phyloP scores from a whole-genome alignment of 306 rosid genomes.

The Quercus parvula region DNA sequence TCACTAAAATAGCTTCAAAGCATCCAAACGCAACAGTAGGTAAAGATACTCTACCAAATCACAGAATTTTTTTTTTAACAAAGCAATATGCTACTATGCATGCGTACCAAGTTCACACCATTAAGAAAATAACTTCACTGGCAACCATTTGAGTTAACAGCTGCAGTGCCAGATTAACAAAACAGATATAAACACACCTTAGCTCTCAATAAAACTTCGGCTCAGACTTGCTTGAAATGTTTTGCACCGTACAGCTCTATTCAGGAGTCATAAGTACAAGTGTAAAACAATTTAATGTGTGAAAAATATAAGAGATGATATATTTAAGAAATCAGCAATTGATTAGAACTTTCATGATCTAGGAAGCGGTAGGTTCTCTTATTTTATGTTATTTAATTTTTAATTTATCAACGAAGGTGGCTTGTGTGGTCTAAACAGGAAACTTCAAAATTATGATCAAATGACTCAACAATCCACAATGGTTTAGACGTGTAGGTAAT shows the following conservation, averaged over 20 bases:
- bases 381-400: background rate
- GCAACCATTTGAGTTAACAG: background rate
- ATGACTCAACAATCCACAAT: background rate
- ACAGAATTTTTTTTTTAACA: background rate
- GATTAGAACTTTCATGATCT: background rate
- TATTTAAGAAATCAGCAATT: background rate
- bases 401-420: background rate
- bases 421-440: background rate
- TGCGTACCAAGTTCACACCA: background rate
- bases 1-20: slow-evolving; percentile 74
- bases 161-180: background rate
- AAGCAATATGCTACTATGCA: background rate
- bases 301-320: background rate
- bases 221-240: background rate
- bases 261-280: background rate
- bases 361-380: background rate
- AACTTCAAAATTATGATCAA: background rate
- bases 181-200: background rate
- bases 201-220: background rate
- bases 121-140: background rate
- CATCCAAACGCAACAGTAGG: slow-evolving; percentile 84
- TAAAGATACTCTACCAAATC: slow-evolving; percentile 35
- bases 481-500: background rate
- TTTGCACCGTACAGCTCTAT: background rate
- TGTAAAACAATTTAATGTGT: background rate